A percentile compares a stretch with the other conserved stretches of the same genome.
phyloP scores from a whole-genome alignment of 2,329 filamentous ascomycete species.

The Aspergillus novofumigatus region DNA sequence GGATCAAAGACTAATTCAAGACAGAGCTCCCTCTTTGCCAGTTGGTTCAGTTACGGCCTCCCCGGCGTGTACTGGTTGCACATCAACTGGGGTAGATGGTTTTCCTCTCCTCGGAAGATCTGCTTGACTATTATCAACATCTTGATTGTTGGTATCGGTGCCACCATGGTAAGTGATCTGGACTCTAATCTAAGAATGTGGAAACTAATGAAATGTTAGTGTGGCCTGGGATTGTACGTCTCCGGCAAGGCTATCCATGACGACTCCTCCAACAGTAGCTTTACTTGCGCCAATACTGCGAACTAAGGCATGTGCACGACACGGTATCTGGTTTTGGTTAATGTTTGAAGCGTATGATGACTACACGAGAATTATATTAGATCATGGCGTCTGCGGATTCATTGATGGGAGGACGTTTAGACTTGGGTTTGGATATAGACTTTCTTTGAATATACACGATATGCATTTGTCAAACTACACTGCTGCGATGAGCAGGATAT shows the following conservation, averaged over 20 bases:
- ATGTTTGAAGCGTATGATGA: neutral
- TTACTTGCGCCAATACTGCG: slow-evolving; percentile 37
- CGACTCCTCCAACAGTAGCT: slow-evolving; percentile 31
- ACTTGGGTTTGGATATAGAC: neutral
- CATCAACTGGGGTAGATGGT: slow-evolving; percentile 43
- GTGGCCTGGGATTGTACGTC: slow-evolving; percentile 35
- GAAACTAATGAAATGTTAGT: slow-evolving; percentile 13
- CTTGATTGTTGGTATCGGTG: slow-evolving; percentile 36
- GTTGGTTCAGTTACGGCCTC: slow-evolving; percentile 58
- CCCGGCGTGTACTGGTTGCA: slow-evolving; percentile 46
- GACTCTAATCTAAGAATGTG: no score
- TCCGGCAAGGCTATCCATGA: slow-evolving; percentile 35
- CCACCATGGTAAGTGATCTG: slow-evolving; percentile 18
- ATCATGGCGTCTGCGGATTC: neutral
- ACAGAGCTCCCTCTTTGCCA: slow-evolving; percentile 54
- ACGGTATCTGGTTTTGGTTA: neutral
- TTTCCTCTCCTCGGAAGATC: slow-evolving; percentile 42
- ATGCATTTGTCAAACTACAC: no score
- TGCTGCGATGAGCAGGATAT: no score
- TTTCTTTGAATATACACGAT: neutral
- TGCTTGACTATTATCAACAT: slow-evolving; percentile 43
- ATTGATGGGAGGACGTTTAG: neutral
- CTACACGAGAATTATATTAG: neutral
- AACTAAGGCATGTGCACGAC: neutral
- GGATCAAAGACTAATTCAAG: slow-evolving; percentile 11